phyloP scores from a whole-genome alignment of 2,329 filamentous ascomycete species.

The Diaporthe australafricana region DNA sequence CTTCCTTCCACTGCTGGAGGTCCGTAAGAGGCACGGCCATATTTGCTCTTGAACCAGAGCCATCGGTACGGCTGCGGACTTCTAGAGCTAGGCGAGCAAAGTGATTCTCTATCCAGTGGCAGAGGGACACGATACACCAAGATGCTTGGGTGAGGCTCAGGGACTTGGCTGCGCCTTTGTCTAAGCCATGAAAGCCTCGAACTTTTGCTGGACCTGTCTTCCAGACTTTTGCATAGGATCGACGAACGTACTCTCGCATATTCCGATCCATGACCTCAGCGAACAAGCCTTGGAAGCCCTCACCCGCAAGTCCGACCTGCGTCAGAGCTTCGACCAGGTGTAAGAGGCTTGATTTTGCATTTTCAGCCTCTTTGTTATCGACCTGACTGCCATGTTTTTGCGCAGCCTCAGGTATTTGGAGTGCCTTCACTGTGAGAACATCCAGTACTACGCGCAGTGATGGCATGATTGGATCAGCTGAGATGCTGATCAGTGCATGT shows the following conservation, averaged over 20 bases:
- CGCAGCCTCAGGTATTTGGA: slow-evolving; percentile 48
- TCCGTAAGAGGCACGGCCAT: slow-evolving; percentile 62
- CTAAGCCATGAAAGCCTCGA: slow-evolving; percentile 25
- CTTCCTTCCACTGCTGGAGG: slow-evolving; percentile 77
- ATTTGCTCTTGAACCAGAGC: slow-evolving; percentile 47
- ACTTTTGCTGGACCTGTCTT: slow-evolving; percentile 43
- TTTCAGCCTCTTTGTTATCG: slow-evolving; percentile 43
- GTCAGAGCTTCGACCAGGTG: slow-evolving; percentile 69
- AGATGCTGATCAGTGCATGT: slow-evolving; percentile 74
- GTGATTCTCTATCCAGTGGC: slow-evolving; percentile 75
- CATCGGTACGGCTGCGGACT: slow-evolving; percentile 62
- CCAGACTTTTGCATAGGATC: slow-evolving; percentile 75
- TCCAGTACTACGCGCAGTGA: slow-evolving; percentile 67
- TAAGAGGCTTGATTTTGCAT: slow-evolving; percentile 63
- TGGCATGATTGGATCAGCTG: slow-evolving; percentile 64
- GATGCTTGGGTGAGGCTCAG: slow-evolving; percentile 54
- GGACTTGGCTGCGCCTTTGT: slow-evolving; percentile 37
- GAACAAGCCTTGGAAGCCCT: slow-evolving; percentile 76
- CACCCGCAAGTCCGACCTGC: slow-evolving; percentile 75
- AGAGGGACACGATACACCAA: slow-evolving; percentile 69
- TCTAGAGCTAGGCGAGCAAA: slow-evolving; percentile 74
- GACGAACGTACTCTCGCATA: slow-evolving; percentile 72
- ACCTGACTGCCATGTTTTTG: background rate
- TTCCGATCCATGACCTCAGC: slow-evolving; percentile 77
- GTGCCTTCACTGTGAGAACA: slow-evolving; percentile 62